Evolutionary conservation across 805 yeast species (phyloP), one percentile per base, ranked within the genome.

Genomic region (Sungouiozyma ichnusensis): DNA sequence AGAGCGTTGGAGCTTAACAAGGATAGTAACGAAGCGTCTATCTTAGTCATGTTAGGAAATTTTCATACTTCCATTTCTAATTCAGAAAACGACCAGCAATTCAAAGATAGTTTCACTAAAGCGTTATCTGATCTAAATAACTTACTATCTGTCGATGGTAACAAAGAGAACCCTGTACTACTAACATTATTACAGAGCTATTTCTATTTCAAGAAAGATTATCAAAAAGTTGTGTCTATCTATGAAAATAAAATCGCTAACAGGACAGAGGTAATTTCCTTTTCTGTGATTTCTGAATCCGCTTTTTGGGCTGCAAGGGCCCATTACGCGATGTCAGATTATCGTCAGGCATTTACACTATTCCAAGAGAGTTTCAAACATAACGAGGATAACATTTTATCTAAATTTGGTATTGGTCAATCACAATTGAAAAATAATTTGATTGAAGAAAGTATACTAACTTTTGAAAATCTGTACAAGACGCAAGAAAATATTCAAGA

Each of bases 271-370:
- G 44, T 52, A 4, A 43, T 53, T 2, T 44, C 60, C 11, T 40
- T 68, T 3, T 60, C 63, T 18, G 58, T 79, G 2, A 54, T 67
- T 17, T 73, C 83, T 27, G 88, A 82, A 48, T 78, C 85, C 2
- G 62, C 73, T 38, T 84, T 84, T 52, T 92, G 97, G 97, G 68
- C 79, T 43, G 98, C 86, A 3, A 74, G 97, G 59, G 79, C 83
- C 15, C 69, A 75, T 39, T 88, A 80, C 50, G 69, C 68, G 5
- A 58, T 71, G 20, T 64, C 67, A 1, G 85, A 87, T 52, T 76
- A 69, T 54, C 73, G 76, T n/a, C 73, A 73, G 45, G 81, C 97
- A 0, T 84, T 85, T 52, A 73, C 72, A 42, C 67, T 71, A 52
- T 90, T 85, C 60, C 79, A 80, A 47, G 85, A 77, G 44, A 77